Evolutionary conservation across 106 monocot species (phyloP).

Genomic region (Platanthera guangdongensis): DNA sequence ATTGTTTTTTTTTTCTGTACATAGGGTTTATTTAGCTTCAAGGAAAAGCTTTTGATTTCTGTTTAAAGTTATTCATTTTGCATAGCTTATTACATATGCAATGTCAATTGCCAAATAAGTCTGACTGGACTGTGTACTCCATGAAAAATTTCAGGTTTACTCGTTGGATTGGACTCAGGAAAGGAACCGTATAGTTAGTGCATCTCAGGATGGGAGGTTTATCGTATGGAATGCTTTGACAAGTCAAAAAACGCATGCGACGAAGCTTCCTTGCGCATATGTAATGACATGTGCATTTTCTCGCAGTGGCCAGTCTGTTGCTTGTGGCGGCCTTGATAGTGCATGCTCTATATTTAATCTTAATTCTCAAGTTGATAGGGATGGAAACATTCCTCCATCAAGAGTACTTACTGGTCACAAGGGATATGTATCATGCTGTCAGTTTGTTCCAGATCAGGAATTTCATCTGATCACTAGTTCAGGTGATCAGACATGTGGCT

Average conservation of each 20-base stretch:
- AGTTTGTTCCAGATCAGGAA: conserved; percentile 84
- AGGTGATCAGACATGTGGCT: conserved; percentile 88
- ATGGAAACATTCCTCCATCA: conserved; percentile 77
- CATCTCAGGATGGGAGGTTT: conserved; percentile 86
- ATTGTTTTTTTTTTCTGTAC: not conserved
- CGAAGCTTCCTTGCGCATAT: conserved; percentile 85
- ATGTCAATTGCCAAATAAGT: not conserved
- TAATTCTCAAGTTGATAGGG: conserved; percentile 68
- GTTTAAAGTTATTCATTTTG: not conserved
- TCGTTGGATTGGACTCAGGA: conserved; percentile 88
- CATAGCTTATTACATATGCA: not conserved
- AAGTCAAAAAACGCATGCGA: conserved; percentile 95
- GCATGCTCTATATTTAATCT: conserved; percentile 92
- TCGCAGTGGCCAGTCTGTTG: conserved; percentile 82
- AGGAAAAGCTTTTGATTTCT: not conserved
- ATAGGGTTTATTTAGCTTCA: not conserved
- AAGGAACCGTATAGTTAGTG: conserved; percentile 91
- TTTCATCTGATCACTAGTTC: conserved; percentile 76
- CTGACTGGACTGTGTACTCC: not conserved
- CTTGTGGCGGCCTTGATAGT: conserved; percentile 92
- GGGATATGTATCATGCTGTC: conserved; percentile 92
- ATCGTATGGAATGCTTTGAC: conserved; percentile 99
- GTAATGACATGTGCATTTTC: conserved; percentile 94
- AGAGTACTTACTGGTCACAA: conserved; percentile 87
- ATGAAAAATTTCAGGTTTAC: conserved; percentile 53